phyloP scores from a whole-genome alignment of 306 rosid species.

The Casuarina glauca region DNA sequence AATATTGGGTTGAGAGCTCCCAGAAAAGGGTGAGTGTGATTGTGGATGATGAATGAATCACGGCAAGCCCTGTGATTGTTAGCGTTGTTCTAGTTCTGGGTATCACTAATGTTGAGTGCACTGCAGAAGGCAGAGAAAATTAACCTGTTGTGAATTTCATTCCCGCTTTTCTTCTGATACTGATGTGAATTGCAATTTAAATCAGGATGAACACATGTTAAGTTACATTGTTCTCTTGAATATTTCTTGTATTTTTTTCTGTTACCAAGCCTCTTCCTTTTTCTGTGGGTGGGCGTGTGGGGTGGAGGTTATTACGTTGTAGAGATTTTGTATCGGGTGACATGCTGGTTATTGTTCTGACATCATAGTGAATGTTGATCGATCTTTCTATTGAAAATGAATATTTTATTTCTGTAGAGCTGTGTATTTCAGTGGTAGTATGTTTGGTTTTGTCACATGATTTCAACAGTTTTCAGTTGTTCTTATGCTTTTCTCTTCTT shows the following conservation, averaged over 20 bases:
- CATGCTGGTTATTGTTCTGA: not conserved
- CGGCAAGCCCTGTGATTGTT: not conserved
- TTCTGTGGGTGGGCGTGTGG: not conserved
- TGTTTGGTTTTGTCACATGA: not conserved
- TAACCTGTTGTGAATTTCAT: not conserved
- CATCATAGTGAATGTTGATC: not conserved
- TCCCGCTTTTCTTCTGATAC: not conserved
- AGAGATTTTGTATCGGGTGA: not conserved
- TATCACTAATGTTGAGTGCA: not conserved
- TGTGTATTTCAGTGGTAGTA: not conserved
- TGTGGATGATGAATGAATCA: not conserved
- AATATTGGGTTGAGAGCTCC: constrained; percentile 92
- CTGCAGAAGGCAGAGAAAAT: not conserved
- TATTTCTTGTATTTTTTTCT: not conserved
- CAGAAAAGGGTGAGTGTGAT: constrained; percentile 75
- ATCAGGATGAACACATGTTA: not conserved
- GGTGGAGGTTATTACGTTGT: not conserved
- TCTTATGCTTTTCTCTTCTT: not conserved
- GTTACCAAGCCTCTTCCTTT: not conserved
- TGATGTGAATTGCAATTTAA: not conserved
- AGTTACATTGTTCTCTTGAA: not conserved
- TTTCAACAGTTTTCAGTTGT: not conserved
- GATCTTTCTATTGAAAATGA: not conserved
- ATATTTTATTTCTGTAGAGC: not conserved
- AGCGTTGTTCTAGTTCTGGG: too few species aligned